These are phyloP conservation scores for Styphnolobium japonicum DNA, from an alignment of 306 rosid genomes.

Conservation along the genomic window DNA sequence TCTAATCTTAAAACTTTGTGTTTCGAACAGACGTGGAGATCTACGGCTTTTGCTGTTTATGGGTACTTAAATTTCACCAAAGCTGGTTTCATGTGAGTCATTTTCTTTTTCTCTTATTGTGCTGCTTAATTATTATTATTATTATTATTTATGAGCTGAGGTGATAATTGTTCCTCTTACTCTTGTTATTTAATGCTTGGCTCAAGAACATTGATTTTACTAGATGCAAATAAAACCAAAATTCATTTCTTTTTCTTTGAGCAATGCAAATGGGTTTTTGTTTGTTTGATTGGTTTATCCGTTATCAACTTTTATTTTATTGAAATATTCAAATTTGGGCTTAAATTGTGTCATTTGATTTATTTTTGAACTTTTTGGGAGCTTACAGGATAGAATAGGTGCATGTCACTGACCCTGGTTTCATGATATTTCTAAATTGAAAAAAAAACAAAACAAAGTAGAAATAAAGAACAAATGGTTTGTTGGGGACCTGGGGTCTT, in stretches of 20 bases:
- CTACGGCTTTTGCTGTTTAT: constrained; percentile 64
- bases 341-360: background rate
- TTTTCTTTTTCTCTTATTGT: background rate
- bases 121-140: background rate
- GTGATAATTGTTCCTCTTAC: background rate
- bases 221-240: background rate
- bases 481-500: background rate
- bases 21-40: constrained; percentile 73
- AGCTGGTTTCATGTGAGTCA: constrained; percentile 67
- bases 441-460: background rate
- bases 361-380: background rate
- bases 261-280: background rate
- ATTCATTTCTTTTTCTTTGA: background rate
- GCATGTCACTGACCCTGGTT: background rate
- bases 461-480: background rate
- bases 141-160: background rate
- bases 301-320: background rate
- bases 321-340: background rate
- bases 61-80: constrained; percentile 93
- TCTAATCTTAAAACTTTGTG: background rate
- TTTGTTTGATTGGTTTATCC: background rate
- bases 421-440: background rate
- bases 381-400: background rate
- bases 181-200: background rate
- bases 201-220: background rate